Base-by-base conservation (phyloP, 2,329 filamentous ascomycete species). In the Aspergillus neotritici region DNA sequence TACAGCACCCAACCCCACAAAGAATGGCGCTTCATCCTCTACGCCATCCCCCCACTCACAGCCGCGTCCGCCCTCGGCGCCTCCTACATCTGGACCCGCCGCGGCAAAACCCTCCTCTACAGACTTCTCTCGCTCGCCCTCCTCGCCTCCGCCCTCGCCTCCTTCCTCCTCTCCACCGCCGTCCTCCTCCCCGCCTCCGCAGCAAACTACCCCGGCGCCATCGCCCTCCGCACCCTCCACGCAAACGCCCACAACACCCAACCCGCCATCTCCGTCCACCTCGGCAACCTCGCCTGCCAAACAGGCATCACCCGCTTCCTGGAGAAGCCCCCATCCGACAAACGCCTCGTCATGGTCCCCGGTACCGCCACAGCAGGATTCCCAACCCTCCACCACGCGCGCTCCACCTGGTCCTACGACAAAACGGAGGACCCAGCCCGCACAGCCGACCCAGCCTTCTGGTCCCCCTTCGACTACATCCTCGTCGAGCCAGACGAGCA, bases 1-100 rank as follows among this genome's bases (percentile, higher is more conserved):
- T 97, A 95, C 72, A 95, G 88, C 50, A 56, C 88, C 39, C 85
- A 95, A 49, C 90, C 91, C 0, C 93, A 98, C 71, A 98, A 98
- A 64, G 93, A 98, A 69, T 86, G 89, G 63, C 86, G 93, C 13
- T 98, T 98, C 72, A 83, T 98, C 54, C 82, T 97, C 57, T 97
- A 97, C 68, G 76, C 81, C 40, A 75, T 94, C 16, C 93, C 93
- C 0, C 76, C 84, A 0, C 71, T 97, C 25, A 95, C 90, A 0
- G 84, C 84, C 9, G 78, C 83, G 3, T 84, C 88, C 0, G 83
- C 87, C 3, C 74, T 87, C 4, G 83, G 82, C 14, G 87, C 88
- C 11, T 78, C 80, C 43, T 83, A 81, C 65, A 69, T 94, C 51
- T 86, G 80, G 68, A 74, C 71, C 1, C 82, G 84, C 32, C 72